Evolutionary conservation across 2,329 filamentous ascomycete genomes (phyloP).

Genomic region (Fusarium sp.): DNA sequence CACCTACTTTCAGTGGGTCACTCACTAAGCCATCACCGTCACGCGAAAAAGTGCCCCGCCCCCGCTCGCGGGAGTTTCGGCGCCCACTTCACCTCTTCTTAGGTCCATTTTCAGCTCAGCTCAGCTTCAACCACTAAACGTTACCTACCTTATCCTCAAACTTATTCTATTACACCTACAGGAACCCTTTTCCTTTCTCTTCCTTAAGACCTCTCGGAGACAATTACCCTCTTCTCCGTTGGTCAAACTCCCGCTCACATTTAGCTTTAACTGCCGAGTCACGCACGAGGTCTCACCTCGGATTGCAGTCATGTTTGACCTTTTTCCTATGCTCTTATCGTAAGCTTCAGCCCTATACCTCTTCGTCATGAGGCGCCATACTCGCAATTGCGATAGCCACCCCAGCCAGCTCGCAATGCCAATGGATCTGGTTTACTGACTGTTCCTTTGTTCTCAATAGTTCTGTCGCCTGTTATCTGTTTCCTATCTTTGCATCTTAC

Average conservation of each 20-base stretch:
- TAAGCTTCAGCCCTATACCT: conserved; percentile 56
- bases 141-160: conserved; percentile 1
- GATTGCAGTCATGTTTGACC: conserved; percentile 72
- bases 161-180: neutral
- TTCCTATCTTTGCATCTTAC: conserved; percentile 96
- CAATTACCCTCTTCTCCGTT: neutral
- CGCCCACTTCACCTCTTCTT: conserved; percentile 8
- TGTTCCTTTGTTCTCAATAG: conserved; percentile 55
- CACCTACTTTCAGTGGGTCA: conserved; percentile 8
- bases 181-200: neutral
- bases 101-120: conserved; percentile 7
- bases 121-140: conserved; percentile 5
- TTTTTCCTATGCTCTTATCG: conserved; percentile 81
- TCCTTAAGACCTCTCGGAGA: neutral
- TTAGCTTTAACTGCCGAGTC: neutral
- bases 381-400: neutral
- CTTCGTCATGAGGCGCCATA: conserved; percentile 36
- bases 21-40: conserved; percentile 16
- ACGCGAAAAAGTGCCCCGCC: conserved; percentile 28
- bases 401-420: neutral
- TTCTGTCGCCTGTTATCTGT: conserved; percentile 87
- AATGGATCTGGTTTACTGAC: conserved; percentile 22
- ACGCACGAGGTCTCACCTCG: conserved; percentile 12
- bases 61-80: conserved; percentile 37
- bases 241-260: neutral